Conservation (phyloP, 2,329 filamentous ascomycete genomes). For the Trichoderma atrobrunneum region DNA sequence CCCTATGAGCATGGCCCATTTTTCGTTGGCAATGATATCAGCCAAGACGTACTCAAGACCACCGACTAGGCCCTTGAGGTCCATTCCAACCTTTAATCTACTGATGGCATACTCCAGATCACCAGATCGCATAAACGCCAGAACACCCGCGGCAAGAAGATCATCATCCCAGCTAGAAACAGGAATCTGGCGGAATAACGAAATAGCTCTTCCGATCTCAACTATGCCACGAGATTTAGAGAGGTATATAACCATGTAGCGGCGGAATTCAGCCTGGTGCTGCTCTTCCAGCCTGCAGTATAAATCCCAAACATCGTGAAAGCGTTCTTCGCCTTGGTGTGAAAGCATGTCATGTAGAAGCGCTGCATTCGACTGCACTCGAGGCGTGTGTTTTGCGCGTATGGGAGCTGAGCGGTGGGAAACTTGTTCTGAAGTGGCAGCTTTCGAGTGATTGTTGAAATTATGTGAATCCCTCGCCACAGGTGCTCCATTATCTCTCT, state of each 20-base stretch:
- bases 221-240: slow-evolving; percentile 41
- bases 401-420: background rate
- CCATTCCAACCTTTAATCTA: slow-evolving; percentile 40
- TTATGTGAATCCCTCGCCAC: background rate
- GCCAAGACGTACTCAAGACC: slow-evolving; percentile 46
- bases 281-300: slow-evolving; percentile 39
- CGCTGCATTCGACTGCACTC: background rate
- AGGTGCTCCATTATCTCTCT: background rate
- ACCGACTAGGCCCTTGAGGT: slow-evolving; percentile 32
- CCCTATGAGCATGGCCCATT: slow-evolving; percentile 38
- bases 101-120: slow-evolving; percentile 39
- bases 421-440: background rate
- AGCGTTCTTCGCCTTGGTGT: slow-evolving; percentile 26
- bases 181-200: slow-evolving; percentile 42
- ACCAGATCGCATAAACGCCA: slow-evolving; percentile 41
- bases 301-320: slow-evolving; percentile 44
- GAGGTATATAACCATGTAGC: slow-evolving; percentile 41
- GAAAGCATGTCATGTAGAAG: slow-evolving; percentile 26
- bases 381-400: background rate
- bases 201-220: slow-evolving; percentile 45
- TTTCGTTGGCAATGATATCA: slow-evolving; percentile 36
- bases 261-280: slow-evolving; percentile 30
- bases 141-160: slow-evolving; percentile 40
- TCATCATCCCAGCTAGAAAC: slow-evolving; percentile 40
- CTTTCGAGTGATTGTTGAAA: background rate